A percentile compares a stretch with the other conserved stretches of the same genome.
Conservation (phyloP, 1,139 yeast species). For the Geotrichum klebahnii region DNA sequence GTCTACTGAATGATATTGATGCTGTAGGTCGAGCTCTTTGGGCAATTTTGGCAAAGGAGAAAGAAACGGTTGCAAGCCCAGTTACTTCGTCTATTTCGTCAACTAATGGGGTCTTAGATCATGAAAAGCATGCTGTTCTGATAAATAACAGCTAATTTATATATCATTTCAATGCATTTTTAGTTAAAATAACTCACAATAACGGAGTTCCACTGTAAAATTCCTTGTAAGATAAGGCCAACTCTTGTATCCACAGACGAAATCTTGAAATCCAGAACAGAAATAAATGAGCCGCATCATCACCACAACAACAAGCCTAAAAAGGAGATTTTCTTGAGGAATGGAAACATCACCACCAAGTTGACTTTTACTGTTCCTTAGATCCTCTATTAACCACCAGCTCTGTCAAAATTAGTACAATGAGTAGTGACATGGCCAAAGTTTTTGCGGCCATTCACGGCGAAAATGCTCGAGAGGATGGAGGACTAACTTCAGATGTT, state of each 20-base stretch:
- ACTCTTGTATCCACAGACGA: too few relatives aligned
- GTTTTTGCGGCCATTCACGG: background rate
- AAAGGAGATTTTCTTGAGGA: background rate
- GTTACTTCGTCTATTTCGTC: background rate
- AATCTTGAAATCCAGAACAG: background rate
- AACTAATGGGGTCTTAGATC: background rate
- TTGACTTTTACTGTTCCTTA: background rate
- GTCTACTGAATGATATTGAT: constrained; percentile 66
- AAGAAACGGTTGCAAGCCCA: background rate
- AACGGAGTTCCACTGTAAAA: too few relatives aligned
- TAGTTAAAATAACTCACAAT: too few relatives aligned
- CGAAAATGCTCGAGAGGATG: background rate
- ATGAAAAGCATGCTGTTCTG: background rate
- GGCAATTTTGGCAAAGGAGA: constrained; percentile 45
- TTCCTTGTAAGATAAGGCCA: background rate
- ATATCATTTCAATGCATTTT: too few relatives aligned
- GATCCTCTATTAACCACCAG: background rate
- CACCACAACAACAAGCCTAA: background rate
- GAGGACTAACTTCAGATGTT: background rate
- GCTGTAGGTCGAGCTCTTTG: constrained; percentile 67
- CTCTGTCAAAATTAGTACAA: background rate
- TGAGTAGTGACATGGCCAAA: background rate
- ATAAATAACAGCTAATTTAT: background rate
- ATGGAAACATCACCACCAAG: background rate
- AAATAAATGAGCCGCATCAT: background rate